Evolutionary conservation across 2,329 filamentous ascomycete genomes (phyloP).

Genomic region (Venturia effusa): DNA sequence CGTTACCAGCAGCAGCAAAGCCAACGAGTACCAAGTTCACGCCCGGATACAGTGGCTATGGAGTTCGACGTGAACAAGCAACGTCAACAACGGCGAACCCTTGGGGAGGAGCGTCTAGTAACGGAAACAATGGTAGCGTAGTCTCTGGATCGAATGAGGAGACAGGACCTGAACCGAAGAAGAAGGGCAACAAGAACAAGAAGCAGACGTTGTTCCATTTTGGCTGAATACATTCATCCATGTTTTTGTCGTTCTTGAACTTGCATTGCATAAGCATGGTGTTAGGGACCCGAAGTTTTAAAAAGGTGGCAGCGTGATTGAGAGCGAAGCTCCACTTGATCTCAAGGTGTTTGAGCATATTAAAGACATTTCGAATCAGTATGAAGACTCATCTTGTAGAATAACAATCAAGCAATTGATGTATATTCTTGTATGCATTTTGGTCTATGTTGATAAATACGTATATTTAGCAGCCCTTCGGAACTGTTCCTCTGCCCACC

Average conservation of each 20-base stretch:
- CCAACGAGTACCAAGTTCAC: slow-evolving; percentile 45
- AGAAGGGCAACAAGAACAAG: slow-evolving; percentile 39
- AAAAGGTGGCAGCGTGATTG: background rate
- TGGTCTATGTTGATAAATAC: background rate
- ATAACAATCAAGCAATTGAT: background rate
- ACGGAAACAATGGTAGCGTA: background rate
- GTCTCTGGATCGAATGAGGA: slow-evolving; percentile 15
- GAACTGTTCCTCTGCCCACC: too few relatives aligned
- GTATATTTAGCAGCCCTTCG: background rate
- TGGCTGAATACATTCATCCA: slow-evolving; percentile 22
- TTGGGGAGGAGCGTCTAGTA: background rate
- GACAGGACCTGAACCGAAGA: slow-evolving; percentile 21
- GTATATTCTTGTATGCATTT: background rate
- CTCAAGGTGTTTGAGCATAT: background rate
- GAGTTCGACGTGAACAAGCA: slow-evolving; percentile 24
- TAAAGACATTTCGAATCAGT: background rate
- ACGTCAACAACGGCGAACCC: background rate
- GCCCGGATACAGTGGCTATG: slow-evolving; percentile 36
- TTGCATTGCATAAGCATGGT: slow-evolving; percentile 1
- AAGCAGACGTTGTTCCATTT: slow-evolving; percentile 41
- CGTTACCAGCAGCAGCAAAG: slow-evolving; percentile 68
- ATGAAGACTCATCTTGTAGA: background rate
- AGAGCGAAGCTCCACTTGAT: background rate
- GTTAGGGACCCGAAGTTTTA: background rate
- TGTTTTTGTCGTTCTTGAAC: background rate